These are phyloP conservation scores for Lavandula angustifolia DNA, from an alignment of 257 asterid species.

Conservation along the genomic window DNA sequence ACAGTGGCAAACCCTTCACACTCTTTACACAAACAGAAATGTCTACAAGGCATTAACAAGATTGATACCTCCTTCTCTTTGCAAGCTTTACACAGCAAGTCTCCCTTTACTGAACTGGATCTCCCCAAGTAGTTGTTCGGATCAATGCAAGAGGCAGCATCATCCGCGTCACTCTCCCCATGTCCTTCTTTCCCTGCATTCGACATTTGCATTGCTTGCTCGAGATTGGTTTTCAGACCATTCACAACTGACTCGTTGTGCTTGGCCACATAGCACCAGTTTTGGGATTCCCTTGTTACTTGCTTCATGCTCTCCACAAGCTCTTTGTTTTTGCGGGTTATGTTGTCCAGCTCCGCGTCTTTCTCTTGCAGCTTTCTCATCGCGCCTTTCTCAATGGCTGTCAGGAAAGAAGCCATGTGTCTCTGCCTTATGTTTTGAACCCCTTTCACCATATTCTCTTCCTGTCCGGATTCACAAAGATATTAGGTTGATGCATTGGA, in stretches of 20 bases:
- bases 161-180: constrained; percentile 69
- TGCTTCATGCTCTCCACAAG: constrained; percentile 72
- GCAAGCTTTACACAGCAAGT: constrained; percentile 59
- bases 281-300: constrained; percentile 66
- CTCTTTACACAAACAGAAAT: constrained; percentile 81
- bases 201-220: constrained; percentile 59
- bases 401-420: constrained; percentile 63
- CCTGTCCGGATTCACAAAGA: constrained; percentile 45
- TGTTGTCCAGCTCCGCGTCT: constrained; percentile 57
- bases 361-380: constrained; percentile 60
- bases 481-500: constrained; percentile 20
- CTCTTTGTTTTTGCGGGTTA: constrained; percentile 65
- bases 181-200: constrained; percentile 60
- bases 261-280: constrained; percentile 86
- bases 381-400: constrained; percentile 52
- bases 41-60: constrained; percentile 85
- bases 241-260: constrained; percentile 78
- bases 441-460: constrained; percentile 61
- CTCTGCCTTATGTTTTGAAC: constrained; percentile 65
- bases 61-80: constrained; percentile 59
- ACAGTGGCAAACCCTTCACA: constrained; percentile 64
- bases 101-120: constrained; percentile 28
- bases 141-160: constrained; percentile 62
- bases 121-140: constrained; percentile 55
- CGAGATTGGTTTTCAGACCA: constrained; percentile 59